phyloP scores from a whole-genome alignment of 2,329 filamentous ascomycete genomes.

The Fusarium nisikadoi region DNA sequence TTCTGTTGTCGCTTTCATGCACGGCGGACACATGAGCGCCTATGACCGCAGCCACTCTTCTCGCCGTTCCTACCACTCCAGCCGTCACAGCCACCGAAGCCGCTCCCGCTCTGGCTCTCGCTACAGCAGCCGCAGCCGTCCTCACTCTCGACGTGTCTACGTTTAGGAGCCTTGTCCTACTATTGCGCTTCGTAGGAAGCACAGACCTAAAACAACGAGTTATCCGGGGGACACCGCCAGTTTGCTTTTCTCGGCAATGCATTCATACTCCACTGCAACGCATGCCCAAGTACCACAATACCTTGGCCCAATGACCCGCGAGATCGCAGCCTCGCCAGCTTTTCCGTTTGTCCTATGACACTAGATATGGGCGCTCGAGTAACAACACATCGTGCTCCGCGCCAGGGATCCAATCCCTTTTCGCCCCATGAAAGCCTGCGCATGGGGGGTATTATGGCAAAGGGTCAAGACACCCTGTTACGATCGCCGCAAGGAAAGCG shows the following conservation, averaged over 20 bases:
- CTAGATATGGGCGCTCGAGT: constrained; percentile 12
- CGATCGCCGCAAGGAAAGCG: constrained; percentile 18
- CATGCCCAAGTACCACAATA: constrained; percentile 29
- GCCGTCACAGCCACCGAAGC: constrained; percentile 56
- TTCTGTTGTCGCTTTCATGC: constrained; percentile 72
- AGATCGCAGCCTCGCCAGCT: constrained; percentile 15
- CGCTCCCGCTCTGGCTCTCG: constrained; percentile 51
- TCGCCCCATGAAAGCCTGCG: neutral
- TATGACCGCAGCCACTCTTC: constrained; percentile 48
- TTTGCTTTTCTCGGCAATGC: neutral
- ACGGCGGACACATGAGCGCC: constrained; percentile 63
- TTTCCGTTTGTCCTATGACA: constrained; percentile 12
- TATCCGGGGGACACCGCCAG: neutral
- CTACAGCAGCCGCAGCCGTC: constrained; percentile 59
- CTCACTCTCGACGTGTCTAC: constrained; percentile 61
- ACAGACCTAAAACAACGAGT: constrained; percentile 3
- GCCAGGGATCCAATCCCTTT: neutral
- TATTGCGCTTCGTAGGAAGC: neutral
- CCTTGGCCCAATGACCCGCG: constrained; percentile 21
- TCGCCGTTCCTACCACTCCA: constrained; percentile 51
- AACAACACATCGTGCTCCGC: constrained; percentile 3
- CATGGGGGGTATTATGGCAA: neutral
- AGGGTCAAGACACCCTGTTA: constrained; percentile 4
- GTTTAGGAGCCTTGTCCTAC: constrained; percentile 47
- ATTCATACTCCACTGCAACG: constrained; percentile 12